Conservation (phyloP, 352 stramenopile species). For the Globisporangium camurandrum region DNA sequence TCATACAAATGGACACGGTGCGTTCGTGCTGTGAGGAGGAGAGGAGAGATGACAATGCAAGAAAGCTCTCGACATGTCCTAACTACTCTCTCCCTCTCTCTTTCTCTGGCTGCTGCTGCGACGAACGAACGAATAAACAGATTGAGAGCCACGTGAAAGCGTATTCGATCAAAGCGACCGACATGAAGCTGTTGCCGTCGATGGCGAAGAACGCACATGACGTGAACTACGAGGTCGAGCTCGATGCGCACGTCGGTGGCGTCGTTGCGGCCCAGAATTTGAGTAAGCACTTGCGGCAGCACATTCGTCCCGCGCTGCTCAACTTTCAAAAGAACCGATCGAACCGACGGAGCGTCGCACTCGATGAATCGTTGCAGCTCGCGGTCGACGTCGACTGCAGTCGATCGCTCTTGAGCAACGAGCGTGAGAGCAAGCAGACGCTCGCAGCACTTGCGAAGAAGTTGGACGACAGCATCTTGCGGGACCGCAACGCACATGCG, state of each 20-base stretch:
- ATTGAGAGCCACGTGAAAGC: constrained; percentile 55
- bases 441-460: constrained; percentile 40
- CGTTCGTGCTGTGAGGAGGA: constrained; percentile 6
- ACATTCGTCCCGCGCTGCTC: constrained; percentile 42
- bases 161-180: constrained; percentile 73
- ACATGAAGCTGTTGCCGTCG: constrained; percentile 83
- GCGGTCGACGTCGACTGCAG: constrained; percentile 46
- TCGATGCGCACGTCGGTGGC: constrained; percentile 57
- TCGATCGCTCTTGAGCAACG: constrained; percentile 39
- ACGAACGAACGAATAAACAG: too few species aligned
- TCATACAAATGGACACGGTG: constrained; percentile 57
- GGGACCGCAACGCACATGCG: constrained; percentile 42
- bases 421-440: constrained; percentile 45
- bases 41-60: too few species aligned
- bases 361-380: constrained; percentile 52
- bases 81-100: not conserved
- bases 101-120: constrained; percentile 1
- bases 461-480: constrained; percentile 40
- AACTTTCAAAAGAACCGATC: constrained; percentile 61
- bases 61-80: too few species aligned
- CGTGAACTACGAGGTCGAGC: constrained; percentile 65
- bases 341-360: constrained; percentile 38
- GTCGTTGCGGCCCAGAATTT: constrained; percentile 45
- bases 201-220: constrained; percentile 77
- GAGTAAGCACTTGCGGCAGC: constrained; percentile 54